Percentiles rank a stretch among this genome's conserved stretches.
These are phyloP conservation scores for Mortierella sp. DNA, from an alignment of 371 early-diverging fungal genomes.

Conservation along the genomic window DNA sequence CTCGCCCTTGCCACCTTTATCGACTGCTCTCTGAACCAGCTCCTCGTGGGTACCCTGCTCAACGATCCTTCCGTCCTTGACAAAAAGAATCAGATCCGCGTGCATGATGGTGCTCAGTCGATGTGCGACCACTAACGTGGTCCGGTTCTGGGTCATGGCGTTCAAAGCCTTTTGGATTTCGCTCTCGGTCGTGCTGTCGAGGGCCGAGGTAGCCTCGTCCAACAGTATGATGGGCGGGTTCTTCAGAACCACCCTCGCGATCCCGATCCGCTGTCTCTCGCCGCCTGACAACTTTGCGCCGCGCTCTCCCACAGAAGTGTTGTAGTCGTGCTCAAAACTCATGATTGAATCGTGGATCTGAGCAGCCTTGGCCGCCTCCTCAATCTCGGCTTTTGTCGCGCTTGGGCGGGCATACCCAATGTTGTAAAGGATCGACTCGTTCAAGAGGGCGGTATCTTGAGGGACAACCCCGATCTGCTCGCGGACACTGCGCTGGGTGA, in stretches of 20 bases:
- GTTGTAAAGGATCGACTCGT: constrained; percentile 78
- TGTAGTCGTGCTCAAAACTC: constrained; percentile 76
- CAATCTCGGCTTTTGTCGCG: constrained; percentile 54
- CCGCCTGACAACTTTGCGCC: constrained; percentile 88
- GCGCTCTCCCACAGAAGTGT: constrained; percentile 83
- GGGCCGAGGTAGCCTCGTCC: constrained; percentile 95
- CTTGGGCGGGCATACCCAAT: constrained; percentile 73
- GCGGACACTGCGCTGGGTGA: constrained; percentile 77
- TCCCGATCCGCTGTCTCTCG: constrained; percentile 83
- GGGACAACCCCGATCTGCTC: constrained; percentile 79
- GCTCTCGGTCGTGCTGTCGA: constrained; percentile 90
- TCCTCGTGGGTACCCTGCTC: constrained; percentile 88
- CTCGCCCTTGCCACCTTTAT: constrained; percentile 76
- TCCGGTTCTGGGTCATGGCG: constrained; percentile 71
- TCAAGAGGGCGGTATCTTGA: constrained; percentile 84
- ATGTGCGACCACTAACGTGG: constrained; percentile 76
- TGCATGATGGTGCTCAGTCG: constrained; percentile 76
- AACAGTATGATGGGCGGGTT: constrained; percentile 61
- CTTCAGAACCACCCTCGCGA: constrained; percentile 66
- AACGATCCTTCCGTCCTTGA: constrained; percentile 79
- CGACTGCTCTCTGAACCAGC: constrained; percentile 74
- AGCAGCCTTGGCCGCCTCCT: constrained; percentile 58
- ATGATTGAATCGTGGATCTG: constrained; percentile 78
- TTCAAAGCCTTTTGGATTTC: constrained; percentile 84
- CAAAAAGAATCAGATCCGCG: constrained; percentile 80